Evolutionary conservation across 805 yeast species (phyloP), one percentile per base, ranked within the genome.

Genomic region (Teunomyces cretensis): DNA sequence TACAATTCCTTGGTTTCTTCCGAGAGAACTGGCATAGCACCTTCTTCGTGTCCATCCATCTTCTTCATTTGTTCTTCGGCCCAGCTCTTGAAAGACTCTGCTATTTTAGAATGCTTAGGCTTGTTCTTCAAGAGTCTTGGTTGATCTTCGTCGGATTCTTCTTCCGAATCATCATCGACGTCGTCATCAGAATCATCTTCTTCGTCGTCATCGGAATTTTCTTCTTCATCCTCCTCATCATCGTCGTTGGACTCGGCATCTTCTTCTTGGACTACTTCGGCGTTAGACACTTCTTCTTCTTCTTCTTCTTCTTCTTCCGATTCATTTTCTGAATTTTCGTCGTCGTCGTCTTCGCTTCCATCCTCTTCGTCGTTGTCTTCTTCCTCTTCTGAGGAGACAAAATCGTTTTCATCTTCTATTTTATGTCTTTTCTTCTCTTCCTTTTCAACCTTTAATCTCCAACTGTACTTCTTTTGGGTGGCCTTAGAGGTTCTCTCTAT

Each of bases 81-180:
- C 98, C 99, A 94, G 14, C 79, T 78, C 64, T 87, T 88, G 72
- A 94, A 94, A 13, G 81, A 78, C 30, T 74, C 72, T 2, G 74
- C 75, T 0, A 54, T 68, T 26, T 73, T 60, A 0, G 76, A 70
- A 50, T 74, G 83, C 30, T 70, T 67, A 33, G 76, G 76, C 55
- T 70, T 77, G 27, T 60, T 64, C 31, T 60, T 57, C n/a, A 68
- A 49, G 15, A 70, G 57, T 38, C 62, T 52, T 2, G 75, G 72
- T 11, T 51, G 51, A 1, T 51, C 61, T 5, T 65, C 67, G 3
- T 52, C 58, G 4, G 55, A 62, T 11, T 55, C 64, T 6, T 60
- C 71, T 3, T 58, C 64, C 2, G 51, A 62, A 0, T 59, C 71
- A 3, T 62, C 68, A 2, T 45, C 56, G 4, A 47, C 60, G 4